Base-by-base conservation (phyloP, 2,329 filamentous ascomycete species). In the Cladosporium sp. region DNA sequence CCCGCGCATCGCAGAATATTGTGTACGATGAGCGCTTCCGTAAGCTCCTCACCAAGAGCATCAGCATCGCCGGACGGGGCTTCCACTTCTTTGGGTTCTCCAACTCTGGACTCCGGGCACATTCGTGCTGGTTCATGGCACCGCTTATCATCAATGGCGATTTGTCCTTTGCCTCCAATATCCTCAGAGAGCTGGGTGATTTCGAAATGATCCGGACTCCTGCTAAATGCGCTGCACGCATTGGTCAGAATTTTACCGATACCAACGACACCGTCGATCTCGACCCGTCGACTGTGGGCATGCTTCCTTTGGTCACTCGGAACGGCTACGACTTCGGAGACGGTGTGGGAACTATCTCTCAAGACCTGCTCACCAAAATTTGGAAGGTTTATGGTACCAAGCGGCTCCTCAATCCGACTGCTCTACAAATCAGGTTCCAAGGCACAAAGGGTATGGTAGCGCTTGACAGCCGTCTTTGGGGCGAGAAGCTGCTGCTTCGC, bases 361-460 rank as follows among this genome's bases (percentile, higher is more conserved):
- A 59, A 9, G 72, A 72, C 0, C 74, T 89, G 0, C 70, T 86
- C 45, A 66, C 78, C 11, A 74, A 74, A n/a, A 79, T 91, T 2
- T 85, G 82, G 77, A 66, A 70, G 1, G 63, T 70, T 4, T 68
- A 86, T 50, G 77, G 80, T 0, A 65, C 68, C 32, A 70, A 70
- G 19, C 72, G 67, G 22, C 57, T 72, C 34, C 63, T 72, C 0
- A 71, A 72, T 3, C 81, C 87, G 0, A 87, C 84, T 0, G 82
- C 81, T 45, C 81, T 89, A 43, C 89, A 95, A 61, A 86, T 95
- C 41, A 80, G 89, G 2, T 85, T 81, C 64, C 81, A 76, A 75
- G 77, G 86, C 0, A 83, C 82, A 3, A 95, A 95, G 67, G 89
- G 88, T 0, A 88, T 91, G 81, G 74, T 93, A 0, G 80, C 85